Evolutionary conservation across 2,329 filamentous ascomycete genomes (phyloP), one percentile per base, ranked within the genome.

Genomic region (Septoria linicola): DNA sequence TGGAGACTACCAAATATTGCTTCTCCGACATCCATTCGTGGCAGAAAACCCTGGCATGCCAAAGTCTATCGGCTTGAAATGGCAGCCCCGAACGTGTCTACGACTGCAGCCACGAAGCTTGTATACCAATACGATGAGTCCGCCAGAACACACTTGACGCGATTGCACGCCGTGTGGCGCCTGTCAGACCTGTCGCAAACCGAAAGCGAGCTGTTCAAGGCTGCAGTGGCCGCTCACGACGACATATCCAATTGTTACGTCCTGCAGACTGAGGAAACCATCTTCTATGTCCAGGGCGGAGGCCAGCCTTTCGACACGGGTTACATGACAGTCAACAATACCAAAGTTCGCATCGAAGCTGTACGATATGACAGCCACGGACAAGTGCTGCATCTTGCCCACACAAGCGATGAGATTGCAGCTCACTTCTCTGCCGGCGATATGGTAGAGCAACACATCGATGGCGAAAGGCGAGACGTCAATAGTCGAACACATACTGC

Each of bases 211-310:
- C 31, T 49, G 19, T 49, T 49, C 27, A 43, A 49, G 41, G 39
- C 46, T 14, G 30, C 21, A 4, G 40, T 30, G 10, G 21, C 3
- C 8, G 17, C 34, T 2, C 35, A n/a, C 13, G 25, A 41, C 6
- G 36, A 41, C 14, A 8, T 19, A 7, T 11, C 34, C 7, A 19
- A 10, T 27, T 51, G 14, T 30, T 31, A 32, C 21, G 30, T 62
- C 13, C 16, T 63, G 16, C 41, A 49, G 4, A 85, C 82, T 0
- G 72, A 79, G 1, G 70, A 79, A 40, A 89, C 86, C n/a, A 83
- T 89, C 54, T 89, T 89, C 69, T 83, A 89, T 55, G 81, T 84
- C 0, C 86, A 89, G 67, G 86, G 86, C 16, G 86, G 86, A 53
- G 86, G 86, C 6, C 86, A 89, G 62, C 86, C 86, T 0, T 84